Evolutionary conservation across 495 filamentous ascomycete species (phyloP).

Genomic region (Hypoxylon trugodes): DNA sequence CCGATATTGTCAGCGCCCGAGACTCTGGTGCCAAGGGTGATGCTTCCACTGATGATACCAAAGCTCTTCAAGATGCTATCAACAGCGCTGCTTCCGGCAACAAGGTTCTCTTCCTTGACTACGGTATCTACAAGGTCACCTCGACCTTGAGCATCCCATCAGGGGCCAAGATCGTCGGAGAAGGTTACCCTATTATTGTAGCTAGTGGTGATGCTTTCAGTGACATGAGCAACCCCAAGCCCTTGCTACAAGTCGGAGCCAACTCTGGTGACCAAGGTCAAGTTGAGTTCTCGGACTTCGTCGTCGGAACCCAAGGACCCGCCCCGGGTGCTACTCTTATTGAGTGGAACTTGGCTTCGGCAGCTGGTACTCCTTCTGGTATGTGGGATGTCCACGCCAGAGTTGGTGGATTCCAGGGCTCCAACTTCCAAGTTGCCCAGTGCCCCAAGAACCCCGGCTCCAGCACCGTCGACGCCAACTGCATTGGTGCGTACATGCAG

Average conservation of each 20-base stretch:
- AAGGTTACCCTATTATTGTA: constrained; percentile 88
- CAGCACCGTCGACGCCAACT: constrained; percentile 59
- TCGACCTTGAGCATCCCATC: constrained; percentile 69
- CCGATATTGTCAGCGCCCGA: constrained; percentile 68
- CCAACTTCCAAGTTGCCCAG: constrained; percentile 74
- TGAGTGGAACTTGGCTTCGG: constrained; percentile 72
- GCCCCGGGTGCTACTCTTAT: constrained; percentile 76
- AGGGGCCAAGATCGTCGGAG: constrained; percentile 76
- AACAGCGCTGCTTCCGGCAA: constrained; percentile 67
- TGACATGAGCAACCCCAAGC: constrained; percentile 71
- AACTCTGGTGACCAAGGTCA: constrained; percentile 73
- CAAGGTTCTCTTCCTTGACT: constrained; percentile 66
- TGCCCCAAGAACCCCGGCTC: constrained; percentile 72
- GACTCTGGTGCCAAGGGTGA: constrained; percentile 76
- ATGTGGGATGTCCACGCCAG: constrained; percentile 94
- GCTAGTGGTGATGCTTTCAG: constrained; percentile 76
- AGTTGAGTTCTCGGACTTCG: constrained; percentile 81
- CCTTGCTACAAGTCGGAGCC: constrained; percentile 78
- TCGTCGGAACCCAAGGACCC: constrained; percentile 75
- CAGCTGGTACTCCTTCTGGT: constrained; percentile 68
- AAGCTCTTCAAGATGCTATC: constrained; percentile 64
- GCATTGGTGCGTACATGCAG: constrained; percentile 80
- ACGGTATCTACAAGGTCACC: constrained; percentile 70
- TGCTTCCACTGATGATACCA: constrained; percentile 74
- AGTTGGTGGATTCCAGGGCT: constrained; percentile 81